Conservation (phyloP, 768 basidiomycete species). For the Termitomyces sp. region DNA sequence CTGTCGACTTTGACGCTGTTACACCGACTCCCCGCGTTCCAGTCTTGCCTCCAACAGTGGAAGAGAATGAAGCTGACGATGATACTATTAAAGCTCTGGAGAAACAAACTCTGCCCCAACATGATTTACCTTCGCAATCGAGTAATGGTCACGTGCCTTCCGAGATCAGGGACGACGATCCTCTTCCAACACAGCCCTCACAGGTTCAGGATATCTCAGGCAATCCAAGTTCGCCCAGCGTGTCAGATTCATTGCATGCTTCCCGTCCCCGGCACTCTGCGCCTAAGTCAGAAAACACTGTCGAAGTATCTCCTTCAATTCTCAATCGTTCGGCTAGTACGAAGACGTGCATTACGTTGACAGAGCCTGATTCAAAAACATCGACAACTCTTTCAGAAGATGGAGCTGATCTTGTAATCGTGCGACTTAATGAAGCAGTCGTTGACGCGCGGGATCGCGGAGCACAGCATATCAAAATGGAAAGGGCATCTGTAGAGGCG, state of each 20-base stretch:
- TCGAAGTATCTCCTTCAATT: not conserved
- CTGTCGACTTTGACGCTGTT: conserved; percentile 20
- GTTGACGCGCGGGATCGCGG: conserved; percentile 56
- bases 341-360: conserved; percentile 37
- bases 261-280: not conserved
- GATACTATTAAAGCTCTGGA: conserved; percentile 12
- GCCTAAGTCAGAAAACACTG: not conserved
- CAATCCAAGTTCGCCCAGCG: conserved; percentile 5
- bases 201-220: conserved; percentile 9
- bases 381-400: conserved; percentile 26
- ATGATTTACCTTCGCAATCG: not conserved
- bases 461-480: conserved; percentile 59
- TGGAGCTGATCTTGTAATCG: conserved; percentile 39
- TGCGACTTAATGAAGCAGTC: conserved; percentile 57
- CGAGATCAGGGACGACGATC: not conserved
- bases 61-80: conserved; percentile 13
- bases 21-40: conserved; percentile 24
- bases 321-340: not conserved
- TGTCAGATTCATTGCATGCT: conserved; percentile 7
- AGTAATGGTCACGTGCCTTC: not conserved
- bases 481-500: conserved; percentile 67
- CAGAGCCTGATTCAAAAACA: conserved; percentile 32
- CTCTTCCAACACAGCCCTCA: conserved; percentile 1
- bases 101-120: not conserved
- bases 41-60: conserved; percentile 10